These are phyloP conservation scores for Nicotiana noctiflora DNA, from an alignment of 257 asterid species.

Conservation along the genomic window DNA sequence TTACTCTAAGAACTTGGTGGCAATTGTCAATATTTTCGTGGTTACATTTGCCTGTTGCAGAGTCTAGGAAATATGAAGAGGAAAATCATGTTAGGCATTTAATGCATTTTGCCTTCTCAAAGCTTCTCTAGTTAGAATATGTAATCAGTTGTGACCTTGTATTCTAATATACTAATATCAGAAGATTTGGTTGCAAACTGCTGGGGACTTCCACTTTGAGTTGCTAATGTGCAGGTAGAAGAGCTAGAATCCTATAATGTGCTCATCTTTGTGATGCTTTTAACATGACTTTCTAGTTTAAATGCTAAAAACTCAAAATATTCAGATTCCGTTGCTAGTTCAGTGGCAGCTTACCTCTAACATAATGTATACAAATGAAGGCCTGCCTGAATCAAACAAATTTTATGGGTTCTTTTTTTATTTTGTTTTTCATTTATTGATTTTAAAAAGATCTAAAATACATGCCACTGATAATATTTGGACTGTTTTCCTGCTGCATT, in stretches of 20 bases:
- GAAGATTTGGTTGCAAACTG: background rate
- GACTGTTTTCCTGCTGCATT: background rate
- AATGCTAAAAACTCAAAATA: background rate
- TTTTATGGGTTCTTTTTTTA: too few species aligned
- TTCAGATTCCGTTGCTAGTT: background rate
- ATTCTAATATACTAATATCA: background rate
- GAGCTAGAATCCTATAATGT: background rate
- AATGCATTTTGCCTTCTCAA: background rate
- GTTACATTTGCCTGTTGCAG: background rate
- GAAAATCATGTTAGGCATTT: background rate
- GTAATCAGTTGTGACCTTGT: background rate
- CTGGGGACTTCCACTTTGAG: background rate
- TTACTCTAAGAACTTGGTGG: background rate
- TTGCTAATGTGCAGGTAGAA: background rate
- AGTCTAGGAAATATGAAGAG: background rate
- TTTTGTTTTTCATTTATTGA: background rate
- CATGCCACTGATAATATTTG: background rate
- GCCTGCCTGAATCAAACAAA: background rate
- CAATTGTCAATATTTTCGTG: background rate
- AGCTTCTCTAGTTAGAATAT: background rate
- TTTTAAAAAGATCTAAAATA: background rate
- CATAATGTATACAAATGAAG: background rate
- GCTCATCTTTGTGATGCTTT: background rate
- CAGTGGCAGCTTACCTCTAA: background rate
- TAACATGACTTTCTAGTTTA: background rate